Evolutionary conservation across 495 filamentous ascomycete species (phyloP).

Genomic region (Saxispiralis lemnorum): DNA sequence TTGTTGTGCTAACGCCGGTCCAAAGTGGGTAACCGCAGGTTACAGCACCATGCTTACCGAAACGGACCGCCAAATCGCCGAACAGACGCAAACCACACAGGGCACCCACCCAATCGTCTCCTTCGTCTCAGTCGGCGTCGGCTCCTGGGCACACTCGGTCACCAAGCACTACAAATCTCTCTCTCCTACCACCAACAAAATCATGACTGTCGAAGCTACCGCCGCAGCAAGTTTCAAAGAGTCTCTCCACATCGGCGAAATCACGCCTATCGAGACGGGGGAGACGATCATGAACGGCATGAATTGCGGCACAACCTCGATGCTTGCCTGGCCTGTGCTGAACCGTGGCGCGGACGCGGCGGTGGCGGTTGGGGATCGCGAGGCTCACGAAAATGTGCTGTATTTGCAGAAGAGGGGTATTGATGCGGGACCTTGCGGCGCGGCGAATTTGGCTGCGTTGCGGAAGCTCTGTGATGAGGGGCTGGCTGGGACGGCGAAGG

Average conservation of each 20-base stretch:
- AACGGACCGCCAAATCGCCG: constrained; percentile 40
- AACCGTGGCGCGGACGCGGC: constrained; percentile 37
- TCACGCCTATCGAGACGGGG: constrained; percentile 29
- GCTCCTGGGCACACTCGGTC: constrained; percentile 46
- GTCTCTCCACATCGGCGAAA: constrained; percentile 30
- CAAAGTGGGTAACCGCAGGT: constrained; percentile 51
- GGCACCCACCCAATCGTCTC: constrained; percentile 19
- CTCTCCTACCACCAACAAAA: constrained; percentile 3
- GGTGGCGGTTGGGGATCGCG: constrained; percentile 37
- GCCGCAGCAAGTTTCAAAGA: constrained; percentile 41
- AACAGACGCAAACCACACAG: constrained; percentile 17
- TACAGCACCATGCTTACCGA: constrained; percentile 53
- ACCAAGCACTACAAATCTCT: constrained; percentile 37
- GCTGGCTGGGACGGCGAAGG: constrained; percentile 14
- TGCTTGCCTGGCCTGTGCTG: constrained; percentile 41
- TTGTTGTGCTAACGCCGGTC: neutral
- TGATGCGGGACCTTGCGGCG: constrained; percentile 46
- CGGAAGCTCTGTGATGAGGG: constrained; percentile 23
- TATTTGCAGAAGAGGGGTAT: constrained; percentile 31
- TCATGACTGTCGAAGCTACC: constrained; percentile 45
- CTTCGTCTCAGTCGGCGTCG: constrained; percentile 46
- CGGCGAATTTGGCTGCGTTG: constrained; percentile 41
- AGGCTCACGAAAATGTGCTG: constrained; percentile 35
- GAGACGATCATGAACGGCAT: constrained; percentile 51
- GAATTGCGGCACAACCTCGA: constrained; percentile 49